Percentiles rank a stretch among this genome's conserved stretches.
These are phyloP conservation scores for Thymus mandschuricus DNA, from an alignment of 257 asterid species.

Conservation along the genomic window DNA sequence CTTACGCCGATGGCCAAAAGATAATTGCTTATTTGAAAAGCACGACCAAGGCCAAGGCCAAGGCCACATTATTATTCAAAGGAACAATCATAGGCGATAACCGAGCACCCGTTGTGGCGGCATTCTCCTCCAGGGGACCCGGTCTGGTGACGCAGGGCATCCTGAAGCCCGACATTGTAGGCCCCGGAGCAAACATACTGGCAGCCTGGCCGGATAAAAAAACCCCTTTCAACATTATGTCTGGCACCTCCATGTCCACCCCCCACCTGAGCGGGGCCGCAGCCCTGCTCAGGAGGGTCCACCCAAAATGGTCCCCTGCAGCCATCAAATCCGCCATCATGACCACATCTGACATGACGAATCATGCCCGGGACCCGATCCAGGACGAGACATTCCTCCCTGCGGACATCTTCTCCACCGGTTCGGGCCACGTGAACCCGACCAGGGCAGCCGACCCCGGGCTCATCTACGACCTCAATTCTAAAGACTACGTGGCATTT, in stretches of 20 bases:
- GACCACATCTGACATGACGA: conserved; percentile 33
- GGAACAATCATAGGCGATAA: conserved; percentile 16
- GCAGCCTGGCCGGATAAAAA: conserved; percentile 41
- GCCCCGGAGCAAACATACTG: conserved; percentile 45
- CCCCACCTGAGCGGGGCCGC: conserved; percentile 47
- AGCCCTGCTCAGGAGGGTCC: conserved; percentile 37
- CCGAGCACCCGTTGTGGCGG: conserved; percentile 34
- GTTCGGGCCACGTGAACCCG: conserved; percentile 49
- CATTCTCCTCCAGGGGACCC: conserved; percentile 45
- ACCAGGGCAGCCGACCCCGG: conserved; percentile 51
- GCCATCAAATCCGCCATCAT: conserved; percentile 45
- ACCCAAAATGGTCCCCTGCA: conserved; percentile 46
- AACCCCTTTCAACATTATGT: conserved; percentile 25
- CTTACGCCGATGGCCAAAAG: conserved; percentile 21
- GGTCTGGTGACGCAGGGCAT: conserved; percentile 31
- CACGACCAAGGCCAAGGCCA: not conserved
- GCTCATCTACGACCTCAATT: conserved; percentile 36
- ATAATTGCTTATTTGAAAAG: conserved; percentile 9
- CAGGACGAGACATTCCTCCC: conserved; percentile 32
- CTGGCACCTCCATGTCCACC: conserved; percentile 47
- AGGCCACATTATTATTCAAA: conserved; percentile 31
- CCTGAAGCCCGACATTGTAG: conserved; percentile 46
- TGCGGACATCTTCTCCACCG: conserved; percentile 35
- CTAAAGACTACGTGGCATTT: conserved; percentile 31
- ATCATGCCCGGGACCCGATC: too few species aligned